These are phyloP conservation scores for Lotus japonicus DNA, from an alignment of 306 rosid genomes.

Conservation along the genomic window DNA sequence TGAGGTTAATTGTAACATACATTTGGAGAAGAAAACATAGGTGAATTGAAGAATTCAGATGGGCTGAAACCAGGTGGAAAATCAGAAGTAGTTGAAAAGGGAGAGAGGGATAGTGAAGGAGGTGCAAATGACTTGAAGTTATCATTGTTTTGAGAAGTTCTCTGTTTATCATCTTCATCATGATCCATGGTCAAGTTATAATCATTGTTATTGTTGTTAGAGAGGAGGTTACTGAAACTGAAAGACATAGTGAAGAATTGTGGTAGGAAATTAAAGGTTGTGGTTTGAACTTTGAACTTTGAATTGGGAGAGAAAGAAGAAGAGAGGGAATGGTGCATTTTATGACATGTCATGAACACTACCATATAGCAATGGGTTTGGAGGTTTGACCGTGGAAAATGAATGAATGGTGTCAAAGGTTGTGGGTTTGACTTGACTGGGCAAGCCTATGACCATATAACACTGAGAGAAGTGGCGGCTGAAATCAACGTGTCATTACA, in stretches of 20 bases:
- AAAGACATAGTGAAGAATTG: conserved; percentile 17
- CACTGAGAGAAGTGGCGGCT: background rate
- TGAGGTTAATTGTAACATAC: conserved; percentile 34
- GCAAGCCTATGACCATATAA: background rate
- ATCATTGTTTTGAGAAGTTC: background rate
- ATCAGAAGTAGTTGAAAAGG: conserved; percentile 21
- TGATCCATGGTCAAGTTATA: conserved; percentile 16
- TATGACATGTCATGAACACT: background rate
- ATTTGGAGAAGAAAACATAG: conserved; percentile 38
- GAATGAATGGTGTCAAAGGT: conserved; percentile 37
- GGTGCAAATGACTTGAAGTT: conserved; percentile 44
- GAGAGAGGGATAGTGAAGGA: background rate
- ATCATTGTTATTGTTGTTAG: background rate
- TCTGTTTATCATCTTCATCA: conserved; percentile 22
- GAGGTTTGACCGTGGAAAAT: conserved; percentile 72
- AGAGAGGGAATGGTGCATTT: background rate
- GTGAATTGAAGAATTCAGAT: conserved; percentile 24
- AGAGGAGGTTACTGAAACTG: conserved; percentile 34
- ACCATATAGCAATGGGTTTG: conserved; percentile 19
- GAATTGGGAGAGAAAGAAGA: background rate
- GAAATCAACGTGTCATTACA: background rate
- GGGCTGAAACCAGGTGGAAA: conserved; percentile 31
- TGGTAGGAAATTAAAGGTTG: background rate
- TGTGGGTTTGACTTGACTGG: conserved; percentile 79
- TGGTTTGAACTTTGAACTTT: too few species aligned